Percentiles rank a stretch among this genome's conserved stretches.
Conservation (phyloP, 169 alveolate species). For the Plasmodium relictum region DNA sequence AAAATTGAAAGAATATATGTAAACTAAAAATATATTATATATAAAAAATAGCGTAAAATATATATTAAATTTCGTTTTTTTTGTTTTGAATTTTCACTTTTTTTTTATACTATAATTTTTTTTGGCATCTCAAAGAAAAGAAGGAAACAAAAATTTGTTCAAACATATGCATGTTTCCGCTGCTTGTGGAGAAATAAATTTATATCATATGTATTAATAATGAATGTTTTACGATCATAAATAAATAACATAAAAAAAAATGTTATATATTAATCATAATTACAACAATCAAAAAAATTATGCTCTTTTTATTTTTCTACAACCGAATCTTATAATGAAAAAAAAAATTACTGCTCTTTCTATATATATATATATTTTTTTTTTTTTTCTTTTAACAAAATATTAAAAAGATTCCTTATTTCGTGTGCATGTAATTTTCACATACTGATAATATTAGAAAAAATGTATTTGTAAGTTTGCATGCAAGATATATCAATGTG, state of each 20-base stretch:
- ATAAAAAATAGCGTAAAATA: not conserved
- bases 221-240: slow-evolving; percentile 18
- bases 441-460: slow-evolving; percentile 29
- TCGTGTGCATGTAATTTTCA: slow-evolving; percentile 66
- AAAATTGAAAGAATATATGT: not conserved
- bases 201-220: slow-evolving; percentile 30
- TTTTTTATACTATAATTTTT: not conserved
- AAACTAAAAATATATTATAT: not conserved
- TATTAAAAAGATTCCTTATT: slow-evolving; percentile 45
- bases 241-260: slow-evolving; percentile 24
- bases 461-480: slow-evolving; percentile 36
- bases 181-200: slow-evolving; percentile 11
- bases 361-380: slow-evolving; percentile 14
- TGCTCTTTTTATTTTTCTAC: slow-evolving; percentile 49
- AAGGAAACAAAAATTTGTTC: slow-evolving; percentile 4
- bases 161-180: slow-evolving; percentile 30
- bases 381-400: slow-evolving; percentile 22
- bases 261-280: slow-evolving; percentile 13
- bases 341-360: slow-evolving; percentile 37
- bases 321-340: slow-evolving; percentile 35
- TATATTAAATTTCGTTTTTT: not conserved
- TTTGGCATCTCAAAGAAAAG: not conserved
- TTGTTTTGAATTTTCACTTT: not conserved
- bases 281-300: slow-evolving; percentile 41
- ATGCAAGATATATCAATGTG: slow-evolving; percentile 65